phyloP scores from a whole-genome alignment of 2,329 filamentous ascomycete genomes.

The Fusarium pininemorale region DNA sequence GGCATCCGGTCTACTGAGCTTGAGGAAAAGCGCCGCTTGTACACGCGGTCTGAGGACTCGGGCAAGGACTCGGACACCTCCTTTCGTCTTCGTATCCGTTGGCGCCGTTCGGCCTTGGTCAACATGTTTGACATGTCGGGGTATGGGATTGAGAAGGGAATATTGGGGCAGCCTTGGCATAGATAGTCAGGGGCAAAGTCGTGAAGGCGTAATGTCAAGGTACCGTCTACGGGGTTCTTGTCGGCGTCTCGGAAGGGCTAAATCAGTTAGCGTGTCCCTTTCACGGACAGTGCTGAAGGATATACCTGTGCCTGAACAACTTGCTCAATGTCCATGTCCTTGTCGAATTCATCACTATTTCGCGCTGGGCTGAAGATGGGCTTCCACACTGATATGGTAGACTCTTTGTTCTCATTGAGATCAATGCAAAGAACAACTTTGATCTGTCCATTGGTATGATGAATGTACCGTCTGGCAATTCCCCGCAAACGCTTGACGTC shows the following conservation, averaged over 20 bases:
- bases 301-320: not conserved
- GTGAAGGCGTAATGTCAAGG: accelerated
- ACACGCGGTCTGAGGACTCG: accelerated
- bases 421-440: not conserved
- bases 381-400: not conserved
- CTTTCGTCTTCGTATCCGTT: too few relatives aligned
- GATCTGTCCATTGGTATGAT: not conserved
- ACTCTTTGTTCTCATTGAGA: not conserved
- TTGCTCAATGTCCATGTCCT: not conserved
- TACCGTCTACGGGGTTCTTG: accelerated
- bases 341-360: not conserved
- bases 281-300: accelerated
- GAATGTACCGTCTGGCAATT: accelerated
- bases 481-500: accelerated
- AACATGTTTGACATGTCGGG: not conserved
- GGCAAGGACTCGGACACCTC: not conserved
- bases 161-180: not conserved
- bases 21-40: not conserved
- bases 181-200: not conserved
- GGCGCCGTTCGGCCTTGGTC: accelerated
- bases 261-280: not conserved
- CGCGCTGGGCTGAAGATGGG: accelerated
- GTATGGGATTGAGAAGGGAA: not conserved
- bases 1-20: not conserved
- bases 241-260: not conserved